Evolutionary conservation across 805 yeast species (phyloP), one percentile per base, ranked within the genome.

Genomic region (Ogataea polymorpha): DNA sequence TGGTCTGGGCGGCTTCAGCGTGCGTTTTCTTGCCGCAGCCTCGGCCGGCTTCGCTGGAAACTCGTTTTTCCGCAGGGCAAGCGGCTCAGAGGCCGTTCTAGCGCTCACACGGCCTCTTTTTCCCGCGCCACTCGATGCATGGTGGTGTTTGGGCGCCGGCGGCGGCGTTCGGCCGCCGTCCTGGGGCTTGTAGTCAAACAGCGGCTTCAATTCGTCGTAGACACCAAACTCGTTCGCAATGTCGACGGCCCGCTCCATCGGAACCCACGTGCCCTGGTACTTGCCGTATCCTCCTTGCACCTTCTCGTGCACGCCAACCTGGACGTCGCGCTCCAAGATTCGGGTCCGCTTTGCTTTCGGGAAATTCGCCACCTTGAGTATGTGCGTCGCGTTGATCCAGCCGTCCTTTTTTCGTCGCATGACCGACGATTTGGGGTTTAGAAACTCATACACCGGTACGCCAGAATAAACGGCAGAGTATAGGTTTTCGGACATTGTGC

Each of bases 241-340:
- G 47, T 74, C 77, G 18, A 69, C 64, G 1, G 96, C 97, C 36
- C 86, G 77, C 6, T 73, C 79, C 47, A 86, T 64, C 0, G 97
- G 97, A 7, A 90, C 90, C 96, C 96, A 90, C 2, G 97, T 90
- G 13, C 96, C 97, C 63, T 91, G 98, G 63, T 89, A 91, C 58
- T 90, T 82, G 39, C 98, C 98, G 60, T 89, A 90, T 2, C 98
- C 98, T 47, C 98, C 98, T 63, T 90, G 98, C 16, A 90, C 88
- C 61, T 91, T 91, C 56, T 90, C 96, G 61, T 90, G 97, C 14
- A 71, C 65, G 5, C 95, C 96, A 30, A 75, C 76, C 58, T 91
- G 96, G n/a, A 91, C 96, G 49, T 90, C 96, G 55, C 84, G 80
- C 60, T 90, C 98, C 53, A 90, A 72, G 47, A 90, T 88, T 54